phyloP scores from a whole-genome alignment of 306 rosid species.

The Rosa persica region DNA sequence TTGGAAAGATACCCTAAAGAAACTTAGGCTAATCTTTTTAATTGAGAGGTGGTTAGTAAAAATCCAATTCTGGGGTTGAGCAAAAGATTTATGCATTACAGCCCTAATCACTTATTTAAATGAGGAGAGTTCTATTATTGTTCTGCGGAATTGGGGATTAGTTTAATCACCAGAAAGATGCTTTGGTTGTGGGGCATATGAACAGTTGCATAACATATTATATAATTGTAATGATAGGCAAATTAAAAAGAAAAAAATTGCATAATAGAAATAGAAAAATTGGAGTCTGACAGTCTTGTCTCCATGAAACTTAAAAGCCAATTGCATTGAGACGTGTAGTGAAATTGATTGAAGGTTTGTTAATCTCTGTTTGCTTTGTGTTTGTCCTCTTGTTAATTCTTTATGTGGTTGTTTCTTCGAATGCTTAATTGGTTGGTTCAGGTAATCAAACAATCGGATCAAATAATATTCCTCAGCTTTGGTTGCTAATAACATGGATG shows the following conservation, averaged over 20 bases:
- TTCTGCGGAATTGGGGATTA: slow-evolving; percentile 42
- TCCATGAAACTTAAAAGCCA: slow-evolving; percentile 42
- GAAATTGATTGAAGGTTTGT: slow-evolving; percentile 41
- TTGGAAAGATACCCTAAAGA: slow-evolving; percentile 56
- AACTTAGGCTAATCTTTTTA: slow-evolving; percentile 34
- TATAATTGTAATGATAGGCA: slow-evolving; percentile 33
- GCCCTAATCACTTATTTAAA: slow-evolving; percentile 34
- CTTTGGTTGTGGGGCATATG: slow-evolving; percentile 64
- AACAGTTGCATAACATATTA: slow-evolving; percentile 43
- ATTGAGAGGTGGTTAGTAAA: slow-evolving; percentile 47
- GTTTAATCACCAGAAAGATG: slow-evolving; percentile 62
- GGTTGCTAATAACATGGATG: slow-evolving; percentile 5
- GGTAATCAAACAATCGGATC: background rate
- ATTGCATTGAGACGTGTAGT: slow-evolving; percentile 65
- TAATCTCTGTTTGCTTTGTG: slow-evolving; percentile 26
- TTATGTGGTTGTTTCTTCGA: slow-evolving; percentile 41
- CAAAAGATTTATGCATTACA: slow-evolving; percentile 50
- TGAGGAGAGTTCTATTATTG: slow-evolving; percentile 55
- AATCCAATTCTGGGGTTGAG: slow-evolving; percentile 55
- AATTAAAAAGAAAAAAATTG: slow-evolving; percentile 18
- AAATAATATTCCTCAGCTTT: background rate
- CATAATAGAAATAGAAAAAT: slow-evolving; percentile 14
- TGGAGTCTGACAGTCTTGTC: slow-evolving; percentile 67
- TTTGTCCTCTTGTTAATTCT: slow-evolving; percentile 28
- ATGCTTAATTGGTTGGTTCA: slow-evolving; percentile 30